Evolutionary conservation across 2,329 filamentous ascomycete genomes (phyloP).

Genomic region (Aspergillus persii): DNA sequence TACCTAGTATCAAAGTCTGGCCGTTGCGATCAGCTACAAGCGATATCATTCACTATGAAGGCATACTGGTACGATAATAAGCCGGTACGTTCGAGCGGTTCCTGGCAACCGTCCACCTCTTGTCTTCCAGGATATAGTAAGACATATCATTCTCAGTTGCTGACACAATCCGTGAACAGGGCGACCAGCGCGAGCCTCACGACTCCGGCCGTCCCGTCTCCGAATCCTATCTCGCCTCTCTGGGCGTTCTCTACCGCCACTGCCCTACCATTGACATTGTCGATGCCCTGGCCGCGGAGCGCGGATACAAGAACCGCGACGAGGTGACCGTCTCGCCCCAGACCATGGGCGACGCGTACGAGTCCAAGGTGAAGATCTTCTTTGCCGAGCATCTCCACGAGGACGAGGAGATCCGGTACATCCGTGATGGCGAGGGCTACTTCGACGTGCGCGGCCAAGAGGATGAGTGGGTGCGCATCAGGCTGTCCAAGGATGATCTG

Average conservation of each 20-base stretch:
- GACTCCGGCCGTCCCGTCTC: constrained; percentile 73
- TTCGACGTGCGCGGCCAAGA: constrained; percentile 84
- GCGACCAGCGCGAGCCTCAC: constrained; percentile 89
- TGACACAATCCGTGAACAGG: constrained; percentile 53
- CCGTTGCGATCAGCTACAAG: background rate
- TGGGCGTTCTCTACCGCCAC: constrained; percentile 79
- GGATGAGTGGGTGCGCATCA: constrained; percentile 87
- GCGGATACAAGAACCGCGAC: constrained; percentile 92
- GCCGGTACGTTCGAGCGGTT: constrained; percentile 46
- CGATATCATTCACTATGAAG: constrained; percentile 53
- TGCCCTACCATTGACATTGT: constrained; percentile 65
- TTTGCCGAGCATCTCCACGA: constrained; percentile 96
- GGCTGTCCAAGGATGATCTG: constrained; percentile 80
- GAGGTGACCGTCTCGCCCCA: constrained; percentile 84
- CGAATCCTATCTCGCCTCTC: constrained; percentile 62
- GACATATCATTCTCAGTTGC: background rate
- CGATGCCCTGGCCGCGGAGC: constrained; percentile 68
- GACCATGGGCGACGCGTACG: constrained; percentile 82
- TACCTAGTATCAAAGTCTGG: background rate
- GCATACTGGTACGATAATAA: constrained; percentile 71
- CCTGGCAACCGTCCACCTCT: background rate
- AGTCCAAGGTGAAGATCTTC: constrained; percentile 90
- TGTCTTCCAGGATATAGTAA: constrained; percentile 3
- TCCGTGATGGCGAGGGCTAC: constrained; percentile 81
- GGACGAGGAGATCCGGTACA: constrained; percentile 97